Conservation (phyloP, 2,329 filamentous ascomycete genomes). For the Daldinia sp. region DNA sequence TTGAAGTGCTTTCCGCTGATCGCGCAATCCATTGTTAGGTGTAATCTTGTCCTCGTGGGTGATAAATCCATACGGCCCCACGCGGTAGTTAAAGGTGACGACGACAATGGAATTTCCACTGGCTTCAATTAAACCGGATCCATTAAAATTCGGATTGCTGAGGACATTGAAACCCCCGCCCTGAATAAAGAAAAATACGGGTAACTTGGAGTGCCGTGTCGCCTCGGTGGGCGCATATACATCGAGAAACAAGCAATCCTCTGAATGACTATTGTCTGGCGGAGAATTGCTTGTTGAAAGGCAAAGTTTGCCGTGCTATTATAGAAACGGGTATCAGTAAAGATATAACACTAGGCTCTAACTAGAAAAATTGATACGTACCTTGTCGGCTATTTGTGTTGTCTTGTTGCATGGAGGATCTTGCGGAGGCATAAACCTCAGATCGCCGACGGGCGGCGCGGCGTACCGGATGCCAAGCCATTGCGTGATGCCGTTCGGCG, state of each 20-base stretch:
- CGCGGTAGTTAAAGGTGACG: constrained; percentile 81
- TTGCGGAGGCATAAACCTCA: constrained; percentile 76
- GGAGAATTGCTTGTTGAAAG: constrained; percentile 43
- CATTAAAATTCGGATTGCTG: constrained; percentile 67
- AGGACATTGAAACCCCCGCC: constrained; percentile 71
- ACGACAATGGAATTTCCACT: constrained; percentile 72
- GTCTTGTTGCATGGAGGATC: constrained; percentile 65
- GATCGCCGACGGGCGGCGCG: constrained; percentile 71
- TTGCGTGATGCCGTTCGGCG: constrained; percentile 70
- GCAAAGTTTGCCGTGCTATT: constrained; percentile 48
- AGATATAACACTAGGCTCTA: neutral
- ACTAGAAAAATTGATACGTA: constrained; percentile 49
- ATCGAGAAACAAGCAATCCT: constrained; percentile 79
- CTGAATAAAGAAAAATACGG: constrained; percentile 71
- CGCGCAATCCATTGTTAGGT: constrained; percentile 76
- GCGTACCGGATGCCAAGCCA: constrained; percentile 84
- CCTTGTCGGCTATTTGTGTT: constrained; percentile 66
- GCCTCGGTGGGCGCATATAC: constrained; percentile 70
- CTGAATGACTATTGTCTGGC: constrained; percentile 50
- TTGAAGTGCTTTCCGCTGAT: constrained; percentile 75
- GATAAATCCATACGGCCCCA: constrained; percentile 80
- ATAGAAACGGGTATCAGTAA: constrained; percentile 17
- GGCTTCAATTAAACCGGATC: constrained; percentile 69
- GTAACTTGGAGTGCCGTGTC: constrained; percentile 64
- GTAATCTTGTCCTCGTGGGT: constrained; percentile 67